Conservation (phyloP, 2,329 filamentous ascomycete species). For the Microdochium trichocladiopsis region DNA sequence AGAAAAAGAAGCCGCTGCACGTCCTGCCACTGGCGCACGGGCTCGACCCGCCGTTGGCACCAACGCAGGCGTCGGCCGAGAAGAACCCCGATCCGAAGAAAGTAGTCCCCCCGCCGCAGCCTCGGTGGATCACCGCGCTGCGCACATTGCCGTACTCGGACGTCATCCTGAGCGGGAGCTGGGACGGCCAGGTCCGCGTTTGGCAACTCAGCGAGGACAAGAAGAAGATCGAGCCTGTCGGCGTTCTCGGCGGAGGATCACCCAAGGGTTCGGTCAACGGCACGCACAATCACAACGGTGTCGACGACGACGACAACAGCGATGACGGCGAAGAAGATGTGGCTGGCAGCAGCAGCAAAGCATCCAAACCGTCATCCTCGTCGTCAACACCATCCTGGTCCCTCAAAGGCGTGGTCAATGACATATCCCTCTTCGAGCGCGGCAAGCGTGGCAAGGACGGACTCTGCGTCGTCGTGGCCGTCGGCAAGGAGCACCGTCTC, state of each 20-base stretch:
- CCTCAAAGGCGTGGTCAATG: constrained; percentile 78
- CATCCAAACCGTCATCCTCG: neutral
- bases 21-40: constrained; percentile 79
- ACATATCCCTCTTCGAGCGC: constrained; percentile 78
- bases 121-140: constrained; percentile 87
- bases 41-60: constrained; percentile 62
- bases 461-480: constrained; percentile 75
- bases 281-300: constrained; percentile 8
- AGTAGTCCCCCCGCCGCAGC: constrained; percentile 57
- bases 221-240: constrained; percentile 65
- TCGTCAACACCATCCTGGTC: constrained; percentile 7
- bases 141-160: constrained; percentile 84
- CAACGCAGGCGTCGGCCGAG: constrained; percentile 69
- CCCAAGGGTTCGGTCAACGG: constrained; percentile 10
- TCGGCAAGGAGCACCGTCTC: constrained; percentile 79
- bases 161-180: constrained; percentile 83
- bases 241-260: constrained; percentile 47
- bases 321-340: constrained; percentile 11
- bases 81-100: constrained; percentile 45
- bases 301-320: constrained; percentile 6
- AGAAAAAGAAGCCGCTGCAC: constrained; percentile 92
- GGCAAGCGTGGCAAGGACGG: constrained; percentile 71
- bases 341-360: constrained; percentile 6
- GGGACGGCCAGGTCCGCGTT: constrained; percentile 81
- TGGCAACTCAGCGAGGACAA: constrained; percentile 86